phyloP scores from a whole-genome alignment of 2,329 filamentous ascomycete genomes.

The Pseudogymnoascus sp. region DNA sequence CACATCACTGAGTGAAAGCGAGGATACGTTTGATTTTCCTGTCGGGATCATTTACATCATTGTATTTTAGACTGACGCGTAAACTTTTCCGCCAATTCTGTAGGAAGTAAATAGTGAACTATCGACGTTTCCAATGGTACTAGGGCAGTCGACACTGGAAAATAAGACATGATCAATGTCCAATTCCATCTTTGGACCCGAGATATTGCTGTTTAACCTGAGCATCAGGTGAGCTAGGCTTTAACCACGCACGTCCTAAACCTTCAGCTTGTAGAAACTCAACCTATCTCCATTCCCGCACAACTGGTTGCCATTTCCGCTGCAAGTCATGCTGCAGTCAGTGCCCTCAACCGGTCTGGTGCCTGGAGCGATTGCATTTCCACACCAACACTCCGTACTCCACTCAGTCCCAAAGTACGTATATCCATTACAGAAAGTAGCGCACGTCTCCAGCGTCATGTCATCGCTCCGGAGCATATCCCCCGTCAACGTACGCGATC shows the following conservation, averaged over 20 bases:
- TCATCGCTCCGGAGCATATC: slow-evolving; percentile 18
- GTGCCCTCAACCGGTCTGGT: slow-evolving; percentile 14
- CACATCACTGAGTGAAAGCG: not conserved
- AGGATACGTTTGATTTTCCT: not conserved
- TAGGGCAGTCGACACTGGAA: not conserved
- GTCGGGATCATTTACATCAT: not conserved
- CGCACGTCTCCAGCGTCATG: slow-evolving; percentile 30
- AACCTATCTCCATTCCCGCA: slow-evolving; percentile 28
- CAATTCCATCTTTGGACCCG: not conserved
- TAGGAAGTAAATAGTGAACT: not conserved
- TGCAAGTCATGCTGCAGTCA: slow-evolving; percentile 22
- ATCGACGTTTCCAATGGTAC: not conserved
- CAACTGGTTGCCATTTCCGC: slow-evolving; percentile 26
- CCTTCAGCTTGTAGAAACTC: slow-evolving; percentile 17
- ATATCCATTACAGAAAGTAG: slow-evolving; percentile 23
- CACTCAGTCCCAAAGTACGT: slow-evolving; percentile 33
- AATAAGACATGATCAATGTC: not conserved
- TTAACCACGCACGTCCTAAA: not conserved
- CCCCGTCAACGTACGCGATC: slow-evolving; percentile 20
- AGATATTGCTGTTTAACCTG: not conserved
- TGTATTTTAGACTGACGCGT: not conserved
- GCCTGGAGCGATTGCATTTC: slow-evolving; percentile 21
- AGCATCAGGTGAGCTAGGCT: not conserved
- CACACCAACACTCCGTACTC: slow-evolving; percentile 29
- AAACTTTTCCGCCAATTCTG: not conserved